These are phyloP conservation scores for Diutina catenulata DNA, from an alignment of 1,139 yeast genomes.

Conservation along the genomic window DNA sequence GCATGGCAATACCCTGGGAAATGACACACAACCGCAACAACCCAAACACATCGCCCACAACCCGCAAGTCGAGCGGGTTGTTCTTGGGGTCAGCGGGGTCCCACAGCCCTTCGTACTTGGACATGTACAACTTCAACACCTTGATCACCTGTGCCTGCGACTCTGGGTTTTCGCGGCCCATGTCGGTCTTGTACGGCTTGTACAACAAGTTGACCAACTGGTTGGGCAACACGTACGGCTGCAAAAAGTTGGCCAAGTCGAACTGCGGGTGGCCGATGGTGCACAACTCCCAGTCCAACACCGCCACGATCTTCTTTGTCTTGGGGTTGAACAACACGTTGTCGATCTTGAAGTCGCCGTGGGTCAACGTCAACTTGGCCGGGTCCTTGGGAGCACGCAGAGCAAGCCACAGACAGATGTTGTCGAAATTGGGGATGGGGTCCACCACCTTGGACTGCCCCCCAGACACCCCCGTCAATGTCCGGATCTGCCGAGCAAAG, in stretches of 20 bases:
- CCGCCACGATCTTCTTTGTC: slow-evolving; percentile 40
- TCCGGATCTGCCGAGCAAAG: slow-evolving; percentile 44
- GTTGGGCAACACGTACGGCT: slow-evolving; percentile 41
- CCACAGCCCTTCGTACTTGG: slow-evolving; percentile 25
- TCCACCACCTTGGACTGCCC: slow-evolving; percentile 42
- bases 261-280: slow-evolving; percentile 60
- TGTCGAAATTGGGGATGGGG: slow-evolving; percentile 38
- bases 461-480: slow-evolving; percentile 34
- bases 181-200: slow-evolving; percentile 19
- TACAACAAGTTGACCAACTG: slow-evolving; percentile 19
- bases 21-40: slow-evolving; percentile 49
- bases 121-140: slow-evolving; percentile 18
- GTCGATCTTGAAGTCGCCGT: slow-evolving; percentile 62
- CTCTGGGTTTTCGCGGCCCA: slow-evolving; percentile 26
- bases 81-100: slow-evolving; percentile 20
- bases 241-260: slow-evolving; percentile 50
- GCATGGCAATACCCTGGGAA: slow-evolving; percentile 57
- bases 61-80: slow-evolving; percentile 37
- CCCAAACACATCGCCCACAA: slow-evolving; percentile 49
- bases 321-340: slow-evolving; percentile 44
- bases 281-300: slow-evolving; percentile 60
- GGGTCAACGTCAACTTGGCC: slow-evolving; percentile 35
- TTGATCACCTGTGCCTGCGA: slow-evolving; percentile 15
- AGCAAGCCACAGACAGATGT: slow-evolving; percentile 31
- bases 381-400: slow-evolving; percentile 38